A percentile compares a stretch with the other conserved stretches of the same genome.
Evolutionary conservation across 768 basidiomycete species (phyloP).

Genomic region (Collybia sp.): DNA sequence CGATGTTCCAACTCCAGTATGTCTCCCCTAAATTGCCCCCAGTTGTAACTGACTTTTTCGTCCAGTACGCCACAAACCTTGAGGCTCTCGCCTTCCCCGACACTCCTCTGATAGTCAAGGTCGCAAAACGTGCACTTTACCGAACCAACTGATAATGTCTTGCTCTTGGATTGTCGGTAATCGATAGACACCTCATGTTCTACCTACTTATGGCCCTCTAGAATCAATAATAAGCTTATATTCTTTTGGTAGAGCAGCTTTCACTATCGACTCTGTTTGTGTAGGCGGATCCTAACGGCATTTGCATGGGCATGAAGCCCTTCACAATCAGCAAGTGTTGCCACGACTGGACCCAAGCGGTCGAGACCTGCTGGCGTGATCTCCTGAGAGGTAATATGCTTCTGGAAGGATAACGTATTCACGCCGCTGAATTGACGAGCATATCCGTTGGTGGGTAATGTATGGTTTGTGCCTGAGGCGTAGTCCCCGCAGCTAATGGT

Average conservation of each 20-base stretch:
- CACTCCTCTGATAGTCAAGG: conserved; percentile 86
- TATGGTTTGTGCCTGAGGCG: conserved; percentile 98
- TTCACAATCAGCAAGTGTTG: conserved; percentile 90
- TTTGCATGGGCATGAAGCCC: conserved; percentile 94
- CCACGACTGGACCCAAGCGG: conserved; percentile 81
- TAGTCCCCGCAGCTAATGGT: conserved; percentile 88
- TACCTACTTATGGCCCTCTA: conserved; percentile 19
- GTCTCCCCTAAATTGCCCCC: conserved; percentile 22
- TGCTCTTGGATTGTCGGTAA: background rate
- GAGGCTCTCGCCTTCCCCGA: conserved; percentile 94
- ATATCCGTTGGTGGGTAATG: conserved; percentile 93
- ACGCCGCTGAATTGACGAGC: conserved; percentile 98
- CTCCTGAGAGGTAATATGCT: conserved; percentile 97
- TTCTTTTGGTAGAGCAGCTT: conserved; percentile 10
- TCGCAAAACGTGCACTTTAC: conserved; percentile 90
- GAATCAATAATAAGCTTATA: conserved; percentile 25
- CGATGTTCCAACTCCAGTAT: conserved; percentile 92
- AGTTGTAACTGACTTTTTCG: conserved; percentile 4
- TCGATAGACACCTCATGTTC: conserved; percentile 13
- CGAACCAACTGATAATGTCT: conserved; percentile 62
- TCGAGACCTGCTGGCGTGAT: conserved; percentile 75
- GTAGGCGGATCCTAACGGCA: conserved; percentile 84
- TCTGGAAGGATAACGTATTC: conserved; percentile 96
- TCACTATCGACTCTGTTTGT: conserved; percentile 2
- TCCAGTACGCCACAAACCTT: conserved; percentile 84